Evolutionary conservation across 306 rosid species (phyloP).

Genomic region (Castanea mollissima): DNA sequence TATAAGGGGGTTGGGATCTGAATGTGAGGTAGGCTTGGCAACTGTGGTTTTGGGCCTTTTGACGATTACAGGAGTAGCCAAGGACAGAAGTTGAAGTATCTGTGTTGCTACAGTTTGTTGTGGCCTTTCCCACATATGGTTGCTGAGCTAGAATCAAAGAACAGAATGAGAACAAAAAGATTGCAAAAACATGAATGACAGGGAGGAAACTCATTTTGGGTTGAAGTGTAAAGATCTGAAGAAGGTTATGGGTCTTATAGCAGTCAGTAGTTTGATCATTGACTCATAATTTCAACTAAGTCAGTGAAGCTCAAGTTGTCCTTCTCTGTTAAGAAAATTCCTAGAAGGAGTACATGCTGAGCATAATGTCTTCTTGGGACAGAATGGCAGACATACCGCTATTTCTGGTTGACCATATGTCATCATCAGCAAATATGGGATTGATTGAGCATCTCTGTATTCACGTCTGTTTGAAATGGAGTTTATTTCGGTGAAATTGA

Average conservation of each 20-base stretch:
- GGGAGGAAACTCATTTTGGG: constrained; percentile 41
- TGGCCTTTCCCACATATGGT: constrained; percentile 58
- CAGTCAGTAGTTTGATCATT: background rate
- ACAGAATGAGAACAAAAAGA: constrained; percentile 22
- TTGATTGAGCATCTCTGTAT: background rate
- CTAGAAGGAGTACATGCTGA: background rate
- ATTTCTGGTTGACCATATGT: background rate
- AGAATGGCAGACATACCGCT: background rate
- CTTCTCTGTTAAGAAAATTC: background rate
- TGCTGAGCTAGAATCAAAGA: constrained; percentile 57
- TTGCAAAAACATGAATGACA: constrained; percentile 16
- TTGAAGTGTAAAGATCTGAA: constrained; percentile 12
- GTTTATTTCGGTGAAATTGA: too few relatives aligned
- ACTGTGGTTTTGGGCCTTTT: constrained; percentile 20
- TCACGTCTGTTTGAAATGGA: background rate
- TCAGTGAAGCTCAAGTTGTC: background rate
- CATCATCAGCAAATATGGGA: background rate
- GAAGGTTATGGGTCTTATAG: background rate
- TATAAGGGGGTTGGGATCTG: constrained; percentile 64
- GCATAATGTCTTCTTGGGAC: background rate
- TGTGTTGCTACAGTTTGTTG: constrained; percentile 35
- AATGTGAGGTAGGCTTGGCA: constrained; percentile 81
- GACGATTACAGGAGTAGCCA: constrained; percentile 71
- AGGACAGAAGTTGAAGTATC: constrained; percentile 47
- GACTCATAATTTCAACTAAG: background rate